Conservation (phyloP, 2,329 filamentous ascomycete species). For the Fusarium sp. region DNA sequence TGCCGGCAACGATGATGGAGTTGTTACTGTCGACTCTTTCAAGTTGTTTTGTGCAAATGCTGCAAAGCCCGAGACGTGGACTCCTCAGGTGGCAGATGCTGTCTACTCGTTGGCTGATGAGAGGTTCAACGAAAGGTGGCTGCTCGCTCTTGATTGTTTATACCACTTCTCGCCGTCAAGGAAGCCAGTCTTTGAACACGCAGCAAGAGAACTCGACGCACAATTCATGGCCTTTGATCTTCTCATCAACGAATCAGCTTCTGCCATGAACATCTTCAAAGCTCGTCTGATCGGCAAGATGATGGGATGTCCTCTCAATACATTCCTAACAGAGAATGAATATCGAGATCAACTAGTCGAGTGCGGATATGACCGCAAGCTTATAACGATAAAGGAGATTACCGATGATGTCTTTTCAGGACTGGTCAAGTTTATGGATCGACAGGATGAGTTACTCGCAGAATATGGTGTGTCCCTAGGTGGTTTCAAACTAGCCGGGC, state of each 20-base stretch:
- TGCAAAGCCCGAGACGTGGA: conserved; percentile 58
- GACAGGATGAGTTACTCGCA: conserved; percentile 46
- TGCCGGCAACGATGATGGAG: not conserved
- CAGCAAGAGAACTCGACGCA: conserved; percentile 54
- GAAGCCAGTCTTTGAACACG: conserved; percentile 55
- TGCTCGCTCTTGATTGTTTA: conserved; percentile 65
- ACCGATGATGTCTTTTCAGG: conserved; percentile 64
- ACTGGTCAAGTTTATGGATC: conserved; percentile 55
- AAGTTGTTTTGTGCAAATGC: conserved; percentile 62
- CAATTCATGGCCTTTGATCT: conserved; percentile 67
- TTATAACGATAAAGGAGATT: conserved; percentile 60
- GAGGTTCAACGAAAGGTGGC: conserved; percentile 53
- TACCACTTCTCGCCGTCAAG: conserved; percentile 68
- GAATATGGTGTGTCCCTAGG: conserved; percentile 51
- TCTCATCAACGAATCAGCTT: conserved; percentile 50
- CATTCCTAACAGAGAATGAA: conserved; percentile 58
- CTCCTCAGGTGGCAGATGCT: conserved; percentile 29
- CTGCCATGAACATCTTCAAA: conserved; percentile 43
- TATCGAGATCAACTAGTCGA: conserved; percentile 58
- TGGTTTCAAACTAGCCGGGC: conserved; percentile 50
- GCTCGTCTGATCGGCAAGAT: conserved; percentile 57
- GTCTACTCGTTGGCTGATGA: conserved; percentile 42
- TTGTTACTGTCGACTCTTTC: conserved; percentile 36
- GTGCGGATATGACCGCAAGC: conserved; percentile 57
- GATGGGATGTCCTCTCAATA: conserved; percentile 59